A percentile compares a stretch with the other conserved stretches of the same genome.
phyloP scores from a whole-genome alignment of 1,284 basidiomycete genomes.

The Trichosporon sp. region DNA sequence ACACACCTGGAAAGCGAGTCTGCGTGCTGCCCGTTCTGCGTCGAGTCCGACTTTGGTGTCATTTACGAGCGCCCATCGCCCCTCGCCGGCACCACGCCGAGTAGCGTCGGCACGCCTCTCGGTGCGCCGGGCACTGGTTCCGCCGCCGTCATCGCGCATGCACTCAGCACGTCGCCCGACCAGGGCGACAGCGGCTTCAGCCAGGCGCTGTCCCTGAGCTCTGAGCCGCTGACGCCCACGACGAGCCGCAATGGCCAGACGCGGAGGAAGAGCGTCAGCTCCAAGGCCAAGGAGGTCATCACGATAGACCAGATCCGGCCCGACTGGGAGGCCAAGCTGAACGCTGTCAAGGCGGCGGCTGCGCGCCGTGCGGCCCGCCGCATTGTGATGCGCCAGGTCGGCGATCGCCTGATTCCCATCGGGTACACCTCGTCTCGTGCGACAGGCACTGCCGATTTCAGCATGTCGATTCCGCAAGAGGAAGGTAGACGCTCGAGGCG shows the following conservation, averaged over 20 bases:
- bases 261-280: constrained; percentile 58
- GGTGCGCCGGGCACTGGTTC: constrained; percentile 23
- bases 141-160: constrained; percentile 32
- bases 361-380: constrained; percentile 87
- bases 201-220: constrained; percentile 34
- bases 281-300: constrained; percentile 71
- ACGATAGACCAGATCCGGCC: constrained; percentile 90
- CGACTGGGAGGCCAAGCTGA: constrained; percentile 91
- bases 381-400: constrained; percentile 98
- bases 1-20: constrained; percentile 90
- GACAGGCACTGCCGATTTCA: constrained; percentile 53
- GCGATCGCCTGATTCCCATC: constrained; percentile 93
- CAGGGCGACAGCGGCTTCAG: constrained; percentile 60
- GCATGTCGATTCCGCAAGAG: constrained; percentile 43
- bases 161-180: constrained; percentile 61
- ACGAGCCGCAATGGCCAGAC: constrained; percentile 39
- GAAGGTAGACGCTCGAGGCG: constrained; percentile 29
- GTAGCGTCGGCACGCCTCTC: constrained; percentile 17
- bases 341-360: constrained; percentile 82
- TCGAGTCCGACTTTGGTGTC: constrained; percentile 94
- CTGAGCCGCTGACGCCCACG: constrained; percentile 1
- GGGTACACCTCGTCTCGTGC: constrained; percentile 71
- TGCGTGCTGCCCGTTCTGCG: constrained; percentile 94
- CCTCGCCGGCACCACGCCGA: constrained; percentile 24
- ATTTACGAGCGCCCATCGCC: constrained; percentile 75